These are phyloP conservation scores for Escovopsis sp. DNA, from an alignment of 2,329 filamentous ascomycete genomes.

Conservation along the genomic window DNA sequence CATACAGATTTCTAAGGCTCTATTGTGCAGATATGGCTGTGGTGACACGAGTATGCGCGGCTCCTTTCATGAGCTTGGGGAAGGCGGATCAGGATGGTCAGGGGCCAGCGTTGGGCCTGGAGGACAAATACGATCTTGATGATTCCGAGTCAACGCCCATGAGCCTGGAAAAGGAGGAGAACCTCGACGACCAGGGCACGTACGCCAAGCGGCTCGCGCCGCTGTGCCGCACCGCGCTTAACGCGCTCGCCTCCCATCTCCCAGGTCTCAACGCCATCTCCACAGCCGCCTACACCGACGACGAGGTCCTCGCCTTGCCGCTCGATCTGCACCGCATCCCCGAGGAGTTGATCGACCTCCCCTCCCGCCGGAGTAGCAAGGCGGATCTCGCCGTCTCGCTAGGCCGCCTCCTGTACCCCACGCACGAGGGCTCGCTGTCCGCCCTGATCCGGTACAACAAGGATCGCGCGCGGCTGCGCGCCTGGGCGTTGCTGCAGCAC, in stretches of 20 bases:
- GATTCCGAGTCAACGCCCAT: too few species aligned
- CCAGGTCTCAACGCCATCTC: constrained; percentile 15
- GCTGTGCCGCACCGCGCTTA: constrained; percentile 15
- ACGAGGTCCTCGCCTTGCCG: constrained; percentile 21
- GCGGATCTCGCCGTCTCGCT: constrained; percentile 16
- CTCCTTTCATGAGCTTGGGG: too few species aligned
- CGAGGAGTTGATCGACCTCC: constrained; percentile 17
- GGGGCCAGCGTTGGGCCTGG: too few species aligned
- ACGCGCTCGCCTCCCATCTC: constrained; percentile 12
- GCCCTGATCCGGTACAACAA: constrained; percentile 22
- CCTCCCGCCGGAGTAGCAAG: constrained; percentile 19
- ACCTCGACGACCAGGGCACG: constrained; percentile 1
- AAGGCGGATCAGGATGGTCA: too few species aligned
- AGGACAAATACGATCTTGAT: too few species aligned
- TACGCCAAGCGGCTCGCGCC: constrained; percentile 14
- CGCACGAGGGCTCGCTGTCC: constrained; percentile 18
- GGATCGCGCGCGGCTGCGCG: constrained; percentile 21
- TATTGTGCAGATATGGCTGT: too few species aligned
- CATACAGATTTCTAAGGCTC: too few species aligned
- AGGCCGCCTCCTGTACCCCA: constrained; percentile 19
- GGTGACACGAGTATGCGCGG: too few species aligned
- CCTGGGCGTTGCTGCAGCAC: constrained; percentile 20
- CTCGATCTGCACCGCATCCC: constrained; percentile 15
- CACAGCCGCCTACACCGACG: constrained; percentile 15
- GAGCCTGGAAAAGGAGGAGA: too few species aligned